A percentile compares a stretch with the other conserved stretches of the same genome.
Conservation (phyloP, 345 rosid genomes). For the Clausena lansium region DNA sequence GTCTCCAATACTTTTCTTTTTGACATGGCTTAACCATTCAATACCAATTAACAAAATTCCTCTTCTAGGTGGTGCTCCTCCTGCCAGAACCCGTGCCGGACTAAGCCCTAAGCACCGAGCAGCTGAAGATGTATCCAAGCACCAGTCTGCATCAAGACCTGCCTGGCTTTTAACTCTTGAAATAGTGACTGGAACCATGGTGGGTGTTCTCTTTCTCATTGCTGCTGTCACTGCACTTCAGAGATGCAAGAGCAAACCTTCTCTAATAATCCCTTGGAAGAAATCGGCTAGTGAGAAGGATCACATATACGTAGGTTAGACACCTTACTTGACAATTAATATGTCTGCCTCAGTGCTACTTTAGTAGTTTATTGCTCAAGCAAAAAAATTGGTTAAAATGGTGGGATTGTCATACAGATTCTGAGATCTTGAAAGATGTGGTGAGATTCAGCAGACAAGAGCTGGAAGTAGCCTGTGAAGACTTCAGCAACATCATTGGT, state of each 20-base stretch:
- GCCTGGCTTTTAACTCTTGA: constrained; percentile 82
- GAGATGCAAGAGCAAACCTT: constrained; percentile 73
- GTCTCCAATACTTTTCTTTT: neutral
- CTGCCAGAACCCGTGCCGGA: constrained; percentile 42
- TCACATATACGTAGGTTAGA: constrained; percentile 72
- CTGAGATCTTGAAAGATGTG: constrained; percentile 80
- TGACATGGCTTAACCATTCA: neutral
- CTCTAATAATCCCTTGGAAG: constrained; percentile 94
- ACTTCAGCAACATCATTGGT: constrained; percentile 96
- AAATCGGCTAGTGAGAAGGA: constrained; percentile 86
- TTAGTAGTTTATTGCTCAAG: neutral
- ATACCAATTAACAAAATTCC: constrained; percentile 17
- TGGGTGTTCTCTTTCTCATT: constrained; percentile 59
- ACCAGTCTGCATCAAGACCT: constrained; percentile 58
- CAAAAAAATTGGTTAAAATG: neutral
- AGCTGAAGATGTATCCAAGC: constrained; percentile 47
- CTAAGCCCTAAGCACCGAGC: constrained; percentile 42
- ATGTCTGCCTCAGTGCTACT: constrained; percentile 1
- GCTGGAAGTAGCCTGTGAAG: constrained; percentile 98
- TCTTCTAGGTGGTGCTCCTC: constrained; percentile 43
- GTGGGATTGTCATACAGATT: constrained; percentile 45
- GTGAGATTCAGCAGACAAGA: constrained; percentile 84
- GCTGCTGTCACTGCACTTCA: constrained; percentile 62
- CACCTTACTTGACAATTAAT: constrained; percentile 15
- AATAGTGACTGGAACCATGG: constrained; percentile 79